Evolutionary conservation across 805 yeast species (phyloP).

Genomic region (Spathaspora arborariae): DNA sequence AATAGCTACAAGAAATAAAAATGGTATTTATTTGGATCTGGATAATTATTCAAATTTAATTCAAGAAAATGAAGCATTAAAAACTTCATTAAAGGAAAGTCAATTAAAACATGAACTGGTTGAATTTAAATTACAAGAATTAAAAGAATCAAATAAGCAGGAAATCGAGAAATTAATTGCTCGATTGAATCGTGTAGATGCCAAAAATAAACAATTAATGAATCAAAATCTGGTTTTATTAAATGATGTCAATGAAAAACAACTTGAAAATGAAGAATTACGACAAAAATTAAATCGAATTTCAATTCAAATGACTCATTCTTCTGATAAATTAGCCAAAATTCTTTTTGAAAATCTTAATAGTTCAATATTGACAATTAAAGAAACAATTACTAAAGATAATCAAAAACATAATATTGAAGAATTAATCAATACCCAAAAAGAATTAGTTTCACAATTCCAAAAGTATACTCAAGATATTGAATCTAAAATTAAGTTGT

Average conservation of each 20-base stretch:
- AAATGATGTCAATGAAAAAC: not conserved
- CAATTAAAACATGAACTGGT: slow-evolving; percentile 11
- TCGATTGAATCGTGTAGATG: not conserved
- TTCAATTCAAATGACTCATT: slow-evolving; percentile 3
- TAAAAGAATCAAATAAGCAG: not conserved
- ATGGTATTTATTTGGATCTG: slow-evolving; percentile 63
- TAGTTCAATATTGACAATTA: slow-evolving; percentile 2
- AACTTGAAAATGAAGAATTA: not conserved
- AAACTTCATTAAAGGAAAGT: slow-evolving; percentile 18
- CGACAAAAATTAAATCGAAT: slow-evolving; percentile 1
- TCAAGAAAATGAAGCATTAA: slow-evolving; percentile 25
- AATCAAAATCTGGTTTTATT: not conserved
- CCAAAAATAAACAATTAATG: not conserved
- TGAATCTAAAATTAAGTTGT: not conserved
- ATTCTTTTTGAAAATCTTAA: slow-evolving; percentile 4
- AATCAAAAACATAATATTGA: not conserved
- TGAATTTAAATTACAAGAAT: not conserved
- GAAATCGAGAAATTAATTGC: not conserved
- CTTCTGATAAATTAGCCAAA: slow-evolving; percentile 1
- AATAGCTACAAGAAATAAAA: slow-evolving; percentile 56
- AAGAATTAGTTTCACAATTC: not conserved
- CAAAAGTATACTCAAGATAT: slow-evolving; percentile 1
- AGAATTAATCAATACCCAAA: slow-evolving; percentile 1
- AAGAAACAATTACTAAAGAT: not conserved
- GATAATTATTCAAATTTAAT: slow-evolving; percentile 42